Evolutionary conservation across 345 rosid species (phyloP).

Genomic region (Erucastrum elatum): DNA sequence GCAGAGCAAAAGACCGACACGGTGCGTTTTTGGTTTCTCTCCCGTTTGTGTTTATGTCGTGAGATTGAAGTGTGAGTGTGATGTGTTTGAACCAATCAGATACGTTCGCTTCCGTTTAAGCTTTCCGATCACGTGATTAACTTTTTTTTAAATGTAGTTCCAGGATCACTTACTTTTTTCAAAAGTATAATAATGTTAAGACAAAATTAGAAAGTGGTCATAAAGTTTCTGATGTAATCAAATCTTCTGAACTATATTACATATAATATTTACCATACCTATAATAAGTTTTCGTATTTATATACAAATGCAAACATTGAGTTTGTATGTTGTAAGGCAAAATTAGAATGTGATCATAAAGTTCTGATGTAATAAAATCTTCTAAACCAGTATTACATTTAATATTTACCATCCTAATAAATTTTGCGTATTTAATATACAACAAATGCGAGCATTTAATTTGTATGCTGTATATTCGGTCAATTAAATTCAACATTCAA

Average conservation of each 20-base stretch:
- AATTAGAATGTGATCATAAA: too few species aligned
- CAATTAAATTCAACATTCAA: not conserved
- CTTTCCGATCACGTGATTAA: not conserved
- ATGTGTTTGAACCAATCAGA: conserved; percentile 38
- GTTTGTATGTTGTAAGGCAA: too few species aligned
- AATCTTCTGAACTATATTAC: not conserved
- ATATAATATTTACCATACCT: not conserved
- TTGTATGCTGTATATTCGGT: not conserved
- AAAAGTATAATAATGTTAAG: not conserved
- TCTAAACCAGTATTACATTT: too few species aligned
- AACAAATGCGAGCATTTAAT: too few species aligned
- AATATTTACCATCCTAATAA: too few species aligned
- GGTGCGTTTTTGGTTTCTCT: conserved; percentile 33
- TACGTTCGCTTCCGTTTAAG: conserved; percentile 3
- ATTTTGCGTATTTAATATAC: too few species aligned
- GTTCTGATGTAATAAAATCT: too few species aligned
- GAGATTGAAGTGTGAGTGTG: conserved; percentile 32
- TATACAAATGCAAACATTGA: not conserved
- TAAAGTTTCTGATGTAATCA: not conserved
- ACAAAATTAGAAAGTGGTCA: conserved; percentile 10
- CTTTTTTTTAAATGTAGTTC: not conserved
- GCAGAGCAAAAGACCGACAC: conserved; percentile 30
- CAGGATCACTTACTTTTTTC: conserved; percentile 12
- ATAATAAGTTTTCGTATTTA: not conserved
- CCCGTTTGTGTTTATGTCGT: conserved; percentile 10